These are phyloP conservation scores for Polysphondylium violaceum DNA, from an alignment of 78 protist genomes.

Conservation along the genomic window DNA sequence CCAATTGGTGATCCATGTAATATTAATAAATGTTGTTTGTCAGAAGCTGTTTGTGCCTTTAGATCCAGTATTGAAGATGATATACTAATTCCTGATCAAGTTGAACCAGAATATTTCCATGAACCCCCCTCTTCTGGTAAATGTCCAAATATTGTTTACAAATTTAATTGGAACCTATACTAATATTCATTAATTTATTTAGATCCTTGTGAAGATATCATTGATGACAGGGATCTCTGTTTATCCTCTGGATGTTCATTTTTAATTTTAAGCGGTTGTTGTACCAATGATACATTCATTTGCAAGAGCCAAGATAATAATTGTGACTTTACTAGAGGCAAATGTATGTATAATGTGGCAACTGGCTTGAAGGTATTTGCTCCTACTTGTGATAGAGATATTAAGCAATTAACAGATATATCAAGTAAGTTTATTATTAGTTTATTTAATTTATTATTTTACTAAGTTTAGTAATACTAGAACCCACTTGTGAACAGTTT, in stretches of 20 bases:
- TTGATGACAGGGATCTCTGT: background rate
- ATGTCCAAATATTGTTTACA: too few relatives aligned
- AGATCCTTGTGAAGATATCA: background rate
- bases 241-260: background rate
- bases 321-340: background rate
- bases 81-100: background rate
- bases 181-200: background rate
- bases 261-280: background rate
- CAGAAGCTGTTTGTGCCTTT: background rate
- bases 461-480: background rate
- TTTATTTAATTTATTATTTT: too few relatives aligned
- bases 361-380: background rate
- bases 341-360: background rate
- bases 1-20: background rate
- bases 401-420: background rate
- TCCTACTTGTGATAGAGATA: background rate
- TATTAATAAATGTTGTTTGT: background rate
- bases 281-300: background rate
- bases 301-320: background rate
- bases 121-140: background rate
- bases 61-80: background rate
- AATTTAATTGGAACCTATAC: background rate
- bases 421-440: background rate
- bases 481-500: background rate
- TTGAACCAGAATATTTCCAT: background rate